These are phyloP conservation scores for Xylaria castorea DNA, from an alignment of 495 filamentous ascomycete genomes.

Conservation along the genomic window DNA sequence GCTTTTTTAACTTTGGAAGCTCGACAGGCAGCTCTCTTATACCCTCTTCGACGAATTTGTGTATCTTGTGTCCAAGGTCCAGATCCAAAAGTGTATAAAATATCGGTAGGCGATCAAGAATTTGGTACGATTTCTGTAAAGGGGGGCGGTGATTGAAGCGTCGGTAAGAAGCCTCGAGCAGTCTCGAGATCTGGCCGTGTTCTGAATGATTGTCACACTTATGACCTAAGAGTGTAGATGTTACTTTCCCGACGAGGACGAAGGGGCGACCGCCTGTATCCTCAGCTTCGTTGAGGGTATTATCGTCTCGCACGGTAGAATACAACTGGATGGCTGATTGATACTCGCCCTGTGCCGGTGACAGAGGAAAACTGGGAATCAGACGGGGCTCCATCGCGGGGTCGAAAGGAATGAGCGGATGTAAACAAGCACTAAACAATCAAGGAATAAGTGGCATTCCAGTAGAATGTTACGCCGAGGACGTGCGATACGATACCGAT, in stretches of 20 bases:
- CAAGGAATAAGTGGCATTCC: background rate
- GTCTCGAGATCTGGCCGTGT: slow-evolving; percentile 13
- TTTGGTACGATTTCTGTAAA: slow-evolving; percentile 10
- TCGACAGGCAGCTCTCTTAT: slow-evolving; percentile 10
- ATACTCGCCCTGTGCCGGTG: slow-evolving; percentile 14
- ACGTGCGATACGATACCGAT: background rate
- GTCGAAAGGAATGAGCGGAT: background rate
- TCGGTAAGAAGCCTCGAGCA: slow-evolving; percentile 12
- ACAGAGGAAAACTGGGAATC: background rate
- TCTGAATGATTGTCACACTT: background rate
- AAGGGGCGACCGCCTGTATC: slow-evolving; percentile 14
- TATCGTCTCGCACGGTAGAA: slow-evolving; percentile 14
- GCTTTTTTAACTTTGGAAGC: background rate
- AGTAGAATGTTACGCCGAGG: background rate
- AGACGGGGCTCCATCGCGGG: slow-evolving; percentile 10
- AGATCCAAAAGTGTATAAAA: slow-evolving; percentile 18
- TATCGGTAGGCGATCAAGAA: slow-evolving; percentile 20
- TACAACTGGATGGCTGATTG: slow-evolving; percentile 10
- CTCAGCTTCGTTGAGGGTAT: slow-evolving; percentile 14
- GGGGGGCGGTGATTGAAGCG: background rate
- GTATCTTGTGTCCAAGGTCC: slow-evolving; percentile 21
- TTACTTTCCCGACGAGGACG: slow-evolving; percentile 3
- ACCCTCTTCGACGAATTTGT: slow-evolving; percentile 14
- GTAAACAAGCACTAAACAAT: background rate
- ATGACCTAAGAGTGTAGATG: background rate